A percentile compares a stretch with the other conserved stretches of the same genome.
These are phyloP conservation scores for Trichoderma harzianum DNA, from an alignment of 2,329 filamentous ascomycete genomes.

Conservation along the genomic window DNA sequence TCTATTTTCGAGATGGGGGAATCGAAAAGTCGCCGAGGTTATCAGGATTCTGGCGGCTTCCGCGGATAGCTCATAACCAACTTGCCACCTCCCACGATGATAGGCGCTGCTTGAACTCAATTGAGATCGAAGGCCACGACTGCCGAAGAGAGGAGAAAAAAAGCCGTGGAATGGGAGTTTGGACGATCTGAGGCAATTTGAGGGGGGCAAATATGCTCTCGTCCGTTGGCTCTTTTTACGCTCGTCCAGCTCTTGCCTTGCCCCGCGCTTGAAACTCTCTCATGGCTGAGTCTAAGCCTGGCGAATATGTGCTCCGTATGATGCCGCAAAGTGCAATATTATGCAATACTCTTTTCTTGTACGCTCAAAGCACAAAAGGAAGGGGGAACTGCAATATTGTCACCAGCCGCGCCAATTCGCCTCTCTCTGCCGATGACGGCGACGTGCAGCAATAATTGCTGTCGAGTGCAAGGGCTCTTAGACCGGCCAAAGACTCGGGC, in stretches of 20 bases:
- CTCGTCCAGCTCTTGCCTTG: not conserved
- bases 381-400: not conserved
- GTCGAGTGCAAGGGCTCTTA: not conserved
- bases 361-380: not conserved
- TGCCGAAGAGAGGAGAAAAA: not conserved
- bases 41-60: conserved; percentile 9
- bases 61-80: not conserved
- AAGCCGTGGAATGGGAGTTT: not conserved
- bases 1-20: conserved; percentile 1
- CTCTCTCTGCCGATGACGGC: conserved; percentile 12
- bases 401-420: not conserved
- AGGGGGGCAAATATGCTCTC: not conserved
- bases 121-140: not conserved
- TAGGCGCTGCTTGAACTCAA: conserved; percentile 6
- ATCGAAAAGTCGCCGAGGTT: conserved; percentile 3
- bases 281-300: not conserved
- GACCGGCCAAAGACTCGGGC: conserved; percentile 2
- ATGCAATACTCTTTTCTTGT: not conserved
- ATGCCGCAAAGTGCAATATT: not conserved
- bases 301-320: not conserved
- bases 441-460: not conserved
- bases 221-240: not conserved
- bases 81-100: not conserved
- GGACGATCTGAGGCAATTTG: not conserved
- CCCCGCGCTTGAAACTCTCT: not conserved